Conservation (phyloP, 768 basidiomycete species). For the Boletus reticuloceps region DNA sequence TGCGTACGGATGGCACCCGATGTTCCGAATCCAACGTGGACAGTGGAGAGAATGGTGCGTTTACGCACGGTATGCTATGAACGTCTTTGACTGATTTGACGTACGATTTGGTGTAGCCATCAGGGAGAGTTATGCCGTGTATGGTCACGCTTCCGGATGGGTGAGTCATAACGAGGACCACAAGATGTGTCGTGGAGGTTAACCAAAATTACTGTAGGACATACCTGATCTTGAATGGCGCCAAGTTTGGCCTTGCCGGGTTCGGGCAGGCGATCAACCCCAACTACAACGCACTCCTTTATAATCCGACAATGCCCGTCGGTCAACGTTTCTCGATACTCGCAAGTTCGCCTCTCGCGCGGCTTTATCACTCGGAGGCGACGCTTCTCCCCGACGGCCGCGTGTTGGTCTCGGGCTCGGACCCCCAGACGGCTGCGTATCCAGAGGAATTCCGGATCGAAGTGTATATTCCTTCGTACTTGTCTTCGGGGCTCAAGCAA, state of each 20-base stretch:
- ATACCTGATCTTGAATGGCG: slow-evolving; percentile 74
- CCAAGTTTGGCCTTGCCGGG: slow-evolving; percentile 64
- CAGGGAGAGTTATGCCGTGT: slow-evolving; percentile 75
- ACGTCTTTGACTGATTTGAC: not conserved
- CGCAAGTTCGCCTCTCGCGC: slow-evolving; percentile 64
- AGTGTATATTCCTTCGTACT: slow-evolving; percentile 87
- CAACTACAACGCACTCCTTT: slow-evolving; percentile 63
- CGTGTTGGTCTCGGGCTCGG: slow-evolving; percentile 74
- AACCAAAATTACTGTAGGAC: slow-evolving; percentile 49
- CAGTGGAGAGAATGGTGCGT: slow-evolving; percentile 74
- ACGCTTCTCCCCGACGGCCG: slow-evolving; percentile 73
- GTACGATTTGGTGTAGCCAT: slow-evolving; percentile 44
- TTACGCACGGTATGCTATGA: not conserved
- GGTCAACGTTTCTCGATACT: slow-evolving; percentile 66
- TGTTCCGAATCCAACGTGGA: slow-evolving; percentile 58
- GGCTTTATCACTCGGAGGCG: slow-evolving; percentile 78
- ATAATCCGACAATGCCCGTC: slow-evolving; percentile 61
- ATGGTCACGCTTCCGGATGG: slow-evolving; percentile 60
- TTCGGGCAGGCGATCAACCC: slow-evolving; percentile 68
- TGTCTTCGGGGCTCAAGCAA: slow-evolving; percentile 57
- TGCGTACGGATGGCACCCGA: slow-evolving; percentile 73
- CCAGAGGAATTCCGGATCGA: slow-evolving; percentile 78
- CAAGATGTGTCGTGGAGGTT: not conserved
- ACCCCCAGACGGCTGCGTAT: slow-evolving; percentile 58
- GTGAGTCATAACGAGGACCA: not conserved